A percentile compares a stretch with the other conserved stretches of the same genome.
These are phyloP conservation scores for Trametes gibbosa DNA, from an alignment of 768 basidiomycete species.

Conservation along the genomic window DNA sequence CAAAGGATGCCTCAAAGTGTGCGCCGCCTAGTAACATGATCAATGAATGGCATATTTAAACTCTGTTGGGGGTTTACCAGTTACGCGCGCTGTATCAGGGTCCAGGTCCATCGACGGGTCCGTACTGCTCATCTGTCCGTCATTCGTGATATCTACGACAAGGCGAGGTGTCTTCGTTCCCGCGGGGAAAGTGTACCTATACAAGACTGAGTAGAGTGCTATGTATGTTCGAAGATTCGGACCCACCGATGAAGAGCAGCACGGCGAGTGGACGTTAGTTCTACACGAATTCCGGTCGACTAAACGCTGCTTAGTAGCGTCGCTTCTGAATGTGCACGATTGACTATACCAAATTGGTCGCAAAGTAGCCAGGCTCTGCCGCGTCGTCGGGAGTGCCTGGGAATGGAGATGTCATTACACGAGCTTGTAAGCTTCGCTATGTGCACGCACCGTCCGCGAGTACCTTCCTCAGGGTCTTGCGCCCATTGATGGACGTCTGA, in stretches of 20 bases:
- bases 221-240: slow-evolving; percentile 18
- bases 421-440: background rate
- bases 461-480: slow-evolving; percentile 50
- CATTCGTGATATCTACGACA: slow-evolving; percentile 60
- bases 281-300: slow-evolving; percentile 56
- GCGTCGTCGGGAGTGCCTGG: slow-evolving; percentile 57
- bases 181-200: slow-evolving; percentile 31
- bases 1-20: slow-evolving; percentile 55
- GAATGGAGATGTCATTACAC: background rate
- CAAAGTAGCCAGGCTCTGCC: slow-evolving; percentile 66
- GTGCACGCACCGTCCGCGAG: slow-evolving; percentile 42
- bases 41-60: background rate
- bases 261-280: slow-evolving; percentile 57
- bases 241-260: slow-evolving; percentile 55
- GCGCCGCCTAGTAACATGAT: slow-evolving; percentile 32
- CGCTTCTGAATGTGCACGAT: slow-evolving; percentile 47
- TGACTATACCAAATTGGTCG: slow-evolving; percentile 51
- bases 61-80: slow-evolving; percentile 40
- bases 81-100: slow-evolving; percentile 46
- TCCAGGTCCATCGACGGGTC: slow-evolving; percentile 49
- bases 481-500: slow-evolving; percentile 41
- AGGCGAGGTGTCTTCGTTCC: slow-evolving; percentile 42
- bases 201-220: slow-evolving; percentile 29
- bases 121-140: slow-evolving; percentile 52
- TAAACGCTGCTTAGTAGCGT: slow-evolving; percentile 24